Evolutionary conservation across 139 green algal genomes (phyloP).

Genomic region (Chara braunii): DNA sequence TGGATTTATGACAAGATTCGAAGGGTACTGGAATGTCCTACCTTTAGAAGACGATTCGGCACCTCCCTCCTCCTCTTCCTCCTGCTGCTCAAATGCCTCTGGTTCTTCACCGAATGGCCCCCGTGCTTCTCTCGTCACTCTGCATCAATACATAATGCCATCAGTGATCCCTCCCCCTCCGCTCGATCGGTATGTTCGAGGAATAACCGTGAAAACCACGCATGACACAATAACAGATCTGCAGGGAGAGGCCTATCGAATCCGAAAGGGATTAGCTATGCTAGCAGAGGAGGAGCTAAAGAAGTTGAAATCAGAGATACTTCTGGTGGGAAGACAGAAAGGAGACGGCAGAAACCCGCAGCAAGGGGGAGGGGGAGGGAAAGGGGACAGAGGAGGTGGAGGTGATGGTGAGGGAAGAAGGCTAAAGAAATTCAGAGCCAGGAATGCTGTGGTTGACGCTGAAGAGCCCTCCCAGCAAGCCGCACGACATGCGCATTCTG

Average conservation of each 20-base stretch:
- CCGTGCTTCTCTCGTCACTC: conserved; percentile 44
- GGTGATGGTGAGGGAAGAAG: background rate
- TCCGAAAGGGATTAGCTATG: background rate
- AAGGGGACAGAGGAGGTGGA: background rate
- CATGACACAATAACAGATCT: conserved; percentile 47
- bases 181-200: conserved; percentile 45
- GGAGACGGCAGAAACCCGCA: background rate
- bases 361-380: background rate
- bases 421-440: background rate
- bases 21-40: conserved; percentile 38
- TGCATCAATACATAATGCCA: conserved; percentile 53
- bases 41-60: too few relatives aligned
- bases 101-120: background rate
- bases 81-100: background rate
- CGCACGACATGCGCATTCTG: background rate
- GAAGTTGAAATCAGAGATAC: background rate
- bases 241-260: conserved; percentile 39
- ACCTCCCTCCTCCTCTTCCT: too few relatives aligned
- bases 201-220: conserved; percentile 46
- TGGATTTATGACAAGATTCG: conserved; percentile 54
- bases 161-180: conserved; percentile 38
- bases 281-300: background rate
- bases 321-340: background rate
- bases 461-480: background rate
- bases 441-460: background rate